These are phyloP conservation scores for Amanita muscaria DNA, from an alignment of 768 basidiomycete genomes.

Conservation along the genomic window DNA sequence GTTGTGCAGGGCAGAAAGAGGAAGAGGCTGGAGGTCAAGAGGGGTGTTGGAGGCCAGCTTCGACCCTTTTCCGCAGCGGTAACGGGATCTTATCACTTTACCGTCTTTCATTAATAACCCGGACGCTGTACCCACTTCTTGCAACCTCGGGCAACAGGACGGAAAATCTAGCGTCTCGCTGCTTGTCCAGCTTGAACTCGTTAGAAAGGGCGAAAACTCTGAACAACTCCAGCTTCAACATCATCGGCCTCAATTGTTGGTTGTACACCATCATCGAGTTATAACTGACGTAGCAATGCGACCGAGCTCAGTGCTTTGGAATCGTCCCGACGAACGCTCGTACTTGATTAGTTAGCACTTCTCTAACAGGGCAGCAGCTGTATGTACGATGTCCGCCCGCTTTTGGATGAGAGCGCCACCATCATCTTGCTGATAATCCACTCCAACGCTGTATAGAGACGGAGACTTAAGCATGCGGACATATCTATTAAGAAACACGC, in stretches of 20 bases:
- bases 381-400: slow-evolving; percentile 87
- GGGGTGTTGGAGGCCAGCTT: no score
- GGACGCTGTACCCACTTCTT: no score
- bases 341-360: slow-evolving; percentile 94
- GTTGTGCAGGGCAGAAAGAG: slow-evolving; percentile 88
- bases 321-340: slow-evolving; percentile 32
- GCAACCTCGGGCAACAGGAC: no score
- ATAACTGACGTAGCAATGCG: slow-evolving; percentile 95
- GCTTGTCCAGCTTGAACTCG: slow-evolving; percentile 89
- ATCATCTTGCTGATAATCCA: slow-evolving; percentile 89
- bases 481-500: slow-evolving; percentile 44
- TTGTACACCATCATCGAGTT: slow-evolving; percentile 96
- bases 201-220: slow-evolving; percentile 92
- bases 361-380: slow-evolving; percentile 87
- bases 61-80: no score
- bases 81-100: no score
- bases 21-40: slow-evolving; percentile 90
- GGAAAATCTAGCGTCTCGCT: no score
- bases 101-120: no score
- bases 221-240: slow-evolving; percentile 88
- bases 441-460: slow-evolving; percentile 76
- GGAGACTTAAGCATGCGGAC: slow-evolving; percentile 92
- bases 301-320: slow-evolving; percentile 90
- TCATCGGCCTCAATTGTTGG: slow-evolving; percentile 80
- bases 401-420: slow-evolving; percentile 79